Conservation (phyloP, 371 early-diverging fungal species). For the Actinomucor elegans region DNA sequence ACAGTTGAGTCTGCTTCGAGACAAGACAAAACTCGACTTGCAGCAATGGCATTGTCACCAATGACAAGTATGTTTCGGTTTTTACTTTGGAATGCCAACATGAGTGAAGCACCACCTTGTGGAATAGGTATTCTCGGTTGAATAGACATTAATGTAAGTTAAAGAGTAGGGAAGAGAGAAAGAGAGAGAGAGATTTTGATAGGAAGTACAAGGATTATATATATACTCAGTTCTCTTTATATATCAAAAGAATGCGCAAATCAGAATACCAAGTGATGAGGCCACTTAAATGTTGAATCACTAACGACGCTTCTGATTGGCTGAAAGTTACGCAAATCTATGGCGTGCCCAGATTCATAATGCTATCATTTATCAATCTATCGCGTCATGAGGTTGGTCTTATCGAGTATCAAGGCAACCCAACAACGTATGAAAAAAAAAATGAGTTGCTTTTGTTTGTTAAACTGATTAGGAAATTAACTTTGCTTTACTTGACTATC, state of each 20-base stretch:
- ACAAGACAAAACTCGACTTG: conserved; percentile 63
- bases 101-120: conserved; percentile 69
- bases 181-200: neutral
- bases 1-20: conserved; percentile 75
- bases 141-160: conserved; percentile 4
- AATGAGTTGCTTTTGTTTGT: too few relatives aligned
- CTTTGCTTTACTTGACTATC: too few relatives aligned
- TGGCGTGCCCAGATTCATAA: conserved; percentile 23
- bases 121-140: conserved; percentile 28
- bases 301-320: conserved; percentile 11
- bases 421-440: too few relatives aligned
- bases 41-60: conserved; percentile 64
- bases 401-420: too few relatives aligned
- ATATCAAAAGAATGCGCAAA: conserved; percentile 13
- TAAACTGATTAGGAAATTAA: neutral
- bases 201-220: neutral
- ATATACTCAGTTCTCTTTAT: conserved; percentile 8
- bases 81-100: conserved; percentile 65
- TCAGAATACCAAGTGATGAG: conserved; percentile 22
- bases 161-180: conserved; percentile 1
- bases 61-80: conserved; percentile 61
- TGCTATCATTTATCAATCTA: neutral
- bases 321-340: conserved; percentile 18
- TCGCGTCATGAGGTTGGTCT: too few relatives aligned
- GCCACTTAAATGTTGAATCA: conserved; percentile 17